A percentile compares a stretch with the other conserved stretches of the same genome.
phyloP scores from a whole-genome alignment of 2,329 filamentous ascomycete genomes.

The Fusarium napiforme region DNA sequence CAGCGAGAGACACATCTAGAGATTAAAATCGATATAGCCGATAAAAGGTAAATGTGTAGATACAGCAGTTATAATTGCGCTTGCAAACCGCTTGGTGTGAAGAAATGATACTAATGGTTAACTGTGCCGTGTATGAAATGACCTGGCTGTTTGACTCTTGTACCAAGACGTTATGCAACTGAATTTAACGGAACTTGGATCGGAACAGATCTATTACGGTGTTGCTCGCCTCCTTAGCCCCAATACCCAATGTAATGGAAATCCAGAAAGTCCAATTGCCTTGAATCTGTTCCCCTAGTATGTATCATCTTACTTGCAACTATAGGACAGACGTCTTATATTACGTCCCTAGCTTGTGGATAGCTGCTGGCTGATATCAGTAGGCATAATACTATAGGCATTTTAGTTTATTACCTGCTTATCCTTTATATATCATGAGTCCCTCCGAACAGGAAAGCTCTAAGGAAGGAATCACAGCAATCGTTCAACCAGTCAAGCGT shows the following conservation, averaged over 20 bases:
- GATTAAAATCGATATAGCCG: no score
- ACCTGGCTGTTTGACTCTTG: not conserved
- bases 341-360: accelerated
- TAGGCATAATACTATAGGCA: no score
- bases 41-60: no score
- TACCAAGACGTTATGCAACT: no score
- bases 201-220: not conserved
- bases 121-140: not conserved
- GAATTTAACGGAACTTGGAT: not conserved
- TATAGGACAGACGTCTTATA: not conserved
- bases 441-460: not conserved
- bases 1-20: not conserved
- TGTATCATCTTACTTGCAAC: no score
- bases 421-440: not conserved
- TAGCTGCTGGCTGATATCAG: not conserved
- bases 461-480: not conserved
- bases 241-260: no score
- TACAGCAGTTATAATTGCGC: no score
- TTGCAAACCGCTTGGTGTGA: no score
- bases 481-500: not conserved
- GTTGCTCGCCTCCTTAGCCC: not conserved
- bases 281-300: not conserved
- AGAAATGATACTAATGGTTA: no score
- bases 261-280: not conserved
- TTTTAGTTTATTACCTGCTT: no score